Base-by-base conservation (phyloP, 1,139 yeast species). In the Candida neerlandica region DNA sequence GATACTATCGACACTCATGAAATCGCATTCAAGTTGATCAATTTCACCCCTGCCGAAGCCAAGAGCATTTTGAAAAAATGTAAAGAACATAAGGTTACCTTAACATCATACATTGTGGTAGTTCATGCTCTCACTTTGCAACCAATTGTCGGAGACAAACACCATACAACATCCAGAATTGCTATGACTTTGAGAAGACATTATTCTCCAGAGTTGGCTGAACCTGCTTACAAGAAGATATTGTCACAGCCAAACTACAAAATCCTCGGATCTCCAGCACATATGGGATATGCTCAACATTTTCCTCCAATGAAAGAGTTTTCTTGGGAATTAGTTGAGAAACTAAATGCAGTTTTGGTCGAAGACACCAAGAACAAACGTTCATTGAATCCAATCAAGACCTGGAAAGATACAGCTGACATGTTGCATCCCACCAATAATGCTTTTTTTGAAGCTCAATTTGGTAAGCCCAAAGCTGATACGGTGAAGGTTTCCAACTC, bases 151-250 rank as follows among this genome's bases (percentile, higher is more conserved):
- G 69, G 70, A 0, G 56, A 62, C 9, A 35, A 55, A 3, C 55
- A 58, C 41, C 62, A 68, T 49, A 58, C 70, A 4, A 55, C 66
- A 23, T 62, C 60, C 48, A 64, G 60, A 44, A 60, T 65, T 2
- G 79, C 78, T 9, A 60, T 74, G 51, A 66, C 76, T 5, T 60
- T 75, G 50, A 59, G 80, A 49, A 60, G 75, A 44, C 66, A 60
- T 46, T 52, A 65, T 37, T 49, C 53, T 10, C 50, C 59, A 1
- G 63, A 58, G 0, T 44, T 49, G 12, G 63, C 65, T 2, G 56
- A 53, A 1, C 51, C 53, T 2, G 57, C 54, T 37, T 67, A 69
- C 48, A 50, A 49, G 42, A 55, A 54, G 16, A 51, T 64, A 14
- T 58, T 63, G 32, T 50, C 52, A 14, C 51, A 57, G 43, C 54